Evolutionary conservation across 345 rosid genomes (phyloP).

Genomic region (Reutealis trisperma): DNA sequence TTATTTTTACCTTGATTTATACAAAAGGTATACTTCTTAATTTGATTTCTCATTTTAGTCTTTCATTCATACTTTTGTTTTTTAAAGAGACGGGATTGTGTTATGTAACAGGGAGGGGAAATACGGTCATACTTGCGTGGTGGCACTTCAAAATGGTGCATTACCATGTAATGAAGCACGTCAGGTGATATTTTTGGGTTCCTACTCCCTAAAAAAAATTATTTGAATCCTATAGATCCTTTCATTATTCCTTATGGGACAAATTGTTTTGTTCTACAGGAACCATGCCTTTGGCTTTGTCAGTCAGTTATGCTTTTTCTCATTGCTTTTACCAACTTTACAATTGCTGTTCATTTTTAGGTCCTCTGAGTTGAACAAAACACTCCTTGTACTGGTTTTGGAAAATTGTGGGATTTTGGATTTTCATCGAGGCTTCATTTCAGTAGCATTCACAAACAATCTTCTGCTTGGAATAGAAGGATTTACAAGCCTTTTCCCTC

Average conservation of each 20-base stretch:
- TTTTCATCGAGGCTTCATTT: neutral
- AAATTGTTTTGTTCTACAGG: neutral
- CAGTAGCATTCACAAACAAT: neutral
- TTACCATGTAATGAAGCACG: constrained; percentile 50
- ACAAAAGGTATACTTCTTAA: constrained; percentile 52
- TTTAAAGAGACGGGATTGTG: constrained; percentile 13
- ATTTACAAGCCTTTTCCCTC: neutral
- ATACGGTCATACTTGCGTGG: constrained; percentile 74
- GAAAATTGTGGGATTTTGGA: neutral
- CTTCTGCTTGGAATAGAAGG: neutral
- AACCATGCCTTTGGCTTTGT: constrained; percentile 1
- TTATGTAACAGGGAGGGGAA: constrained; percentile 78
- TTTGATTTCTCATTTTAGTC: constrained; percentile 2
- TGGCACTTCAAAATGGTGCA: constrained; percentile 87
- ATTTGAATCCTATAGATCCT: neutral
- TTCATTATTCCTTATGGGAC: neutral
- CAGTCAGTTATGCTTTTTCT: neutral
- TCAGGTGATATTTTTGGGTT: constrained; percentile 47
- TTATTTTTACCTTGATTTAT: constrained; percentile 88
- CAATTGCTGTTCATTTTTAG: neutral
- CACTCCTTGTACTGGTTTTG: neutral
- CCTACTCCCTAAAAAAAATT: neutral
- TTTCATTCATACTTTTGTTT: constrained; percentile 13
- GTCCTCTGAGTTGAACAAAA: neutral
- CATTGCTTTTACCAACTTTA: neutral